Base-by-base conservation (phyloP, 163 green algal species). In the Chlamydomonas reinhardtii region DNA sequence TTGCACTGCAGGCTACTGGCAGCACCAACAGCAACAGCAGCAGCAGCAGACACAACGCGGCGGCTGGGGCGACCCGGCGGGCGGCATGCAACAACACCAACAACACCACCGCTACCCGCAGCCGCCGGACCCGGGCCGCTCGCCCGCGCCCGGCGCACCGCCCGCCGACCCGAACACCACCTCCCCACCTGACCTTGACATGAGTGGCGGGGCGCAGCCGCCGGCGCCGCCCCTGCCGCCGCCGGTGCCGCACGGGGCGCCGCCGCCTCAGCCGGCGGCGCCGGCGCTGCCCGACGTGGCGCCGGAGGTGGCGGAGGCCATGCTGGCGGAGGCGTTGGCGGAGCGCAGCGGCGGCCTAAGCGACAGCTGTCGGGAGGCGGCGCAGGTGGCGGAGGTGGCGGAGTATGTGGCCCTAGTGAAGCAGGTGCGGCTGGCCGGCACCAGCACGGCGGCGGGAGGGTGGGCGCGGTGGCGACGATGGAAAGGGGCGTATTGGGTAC, bases 371-470 rank as follows among this genome's bases (percentile, higher is more conserved):
- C 65, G 79, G 32, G 79, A 85, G 52, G 66, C 68, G 25, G 69
- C 52, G 25, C 79, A 85, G 79, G 79, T 78, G 79, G 79, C 79
- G 68, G 68, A 77, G 79, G 68, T 85, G 52, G 64, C 73, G 15
- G 79, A 77, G 56, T 85, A 72, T 27, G 79, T 85, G 79, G 79
- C 77, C 52, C 79, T 85, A 4, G 56, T 85, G 19, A 85, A 85
- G 54, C 79, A 85, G 79, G 79, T 85, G 68, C 3, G 65, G 25
- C n/a, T n/a, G n/a, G n/a, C n/a, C n/a, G n/a, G n/a, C n/a, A n/a
- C n/a, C n/a, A n/a, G n/a, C n/a, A n/a, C n/a, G n/a, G n/a, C n/a
- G n/a, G n/a, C n/a, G n/a, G n/a, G n/a, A 11, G 35, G 31, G 65
- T n/a, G 4, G 24, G 11, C 1, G 65, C 65, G 62, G 62, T 69